A percentile compares a stretch with the other conserved stretches of the same genome.
Conservation (phyloP, 2,329 filamentous ascomycete genomes). For the Colletotrichum sp. region DNA sequence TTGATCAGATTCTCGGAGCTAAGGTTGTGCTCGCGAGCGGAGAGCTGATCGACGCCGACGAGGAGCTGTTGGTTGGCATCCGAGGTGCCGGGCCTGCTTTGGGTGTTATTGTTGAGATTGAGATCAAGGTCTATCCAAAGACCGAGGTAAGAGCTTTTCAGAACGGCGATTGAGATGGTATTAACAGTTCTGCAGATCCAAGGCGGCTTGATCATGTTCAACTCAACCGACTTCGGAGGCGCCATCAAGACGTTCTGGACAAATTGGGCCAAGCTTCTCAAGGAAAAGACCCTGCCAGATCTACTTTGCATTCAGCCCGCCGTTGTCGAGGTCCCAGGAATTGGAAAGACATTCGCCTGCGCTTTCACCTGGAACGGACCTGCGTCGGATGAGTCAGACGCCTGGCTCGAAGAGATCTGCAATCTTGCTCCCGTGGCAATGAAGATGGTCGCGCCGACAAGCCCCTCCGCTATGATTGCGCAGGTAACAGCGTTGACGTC, state of each 20-base stretch:
- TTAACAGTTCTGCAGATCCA: slow-evolving; percentile 26
- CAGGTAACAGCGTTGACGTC: slow-evolving; percentile 26
- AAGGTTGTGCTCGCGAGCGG: slow-evolving; percentile 41
- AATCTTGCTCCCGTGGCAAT: slow-evolving; percentile 29
- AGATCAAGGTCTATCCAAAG: slow-evolving; percentile 41
- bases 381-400: slow-evolving; percentile 32
- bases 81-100: slow-evolving; percentile 43
- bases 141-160: slow-evolving; percentile 29
- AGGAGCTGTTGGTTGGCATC: slow-evolving; percentile 39
- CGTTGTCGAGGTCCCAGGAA: slow-evolving; percentile 32
- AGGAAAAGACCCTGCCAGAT: neutral
- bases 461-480: slow-evolving; percentile 23
- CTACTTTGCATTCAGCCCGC: slow-evolving; percentile 31
- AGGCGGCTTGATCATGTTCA: slow-evolving; percentile 30
- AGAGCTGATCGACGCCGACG: slow-evolving; percentile 39
- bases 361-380: slow-evolving; percentile 37
- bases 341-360: slow-evolving; percentile 30
- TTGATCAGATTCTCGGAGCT: slow-evolving; percentile 40
- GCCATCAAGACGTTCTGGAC: slow-evolving; percentile 24
- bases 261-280: slow-evolving; percentile 25
- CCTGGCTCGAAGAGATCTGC: slow-evolving; percentile 32
- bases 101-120: slow-evolving; percentile 43
- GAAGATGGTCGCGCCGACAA: slow-evolving; percentile 29
- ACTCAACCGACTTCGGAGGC: slow-evolving; percentile 31
- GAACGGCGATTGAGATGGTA: slow-evolving; percentile 5